A percentile compares a stretch with the other conserved stretches of the same genome.
Evolutionary conservation across 1,139 yeast genomes (phyloP).

Genomic region (Blastobotrys petasosporus): DNA sequence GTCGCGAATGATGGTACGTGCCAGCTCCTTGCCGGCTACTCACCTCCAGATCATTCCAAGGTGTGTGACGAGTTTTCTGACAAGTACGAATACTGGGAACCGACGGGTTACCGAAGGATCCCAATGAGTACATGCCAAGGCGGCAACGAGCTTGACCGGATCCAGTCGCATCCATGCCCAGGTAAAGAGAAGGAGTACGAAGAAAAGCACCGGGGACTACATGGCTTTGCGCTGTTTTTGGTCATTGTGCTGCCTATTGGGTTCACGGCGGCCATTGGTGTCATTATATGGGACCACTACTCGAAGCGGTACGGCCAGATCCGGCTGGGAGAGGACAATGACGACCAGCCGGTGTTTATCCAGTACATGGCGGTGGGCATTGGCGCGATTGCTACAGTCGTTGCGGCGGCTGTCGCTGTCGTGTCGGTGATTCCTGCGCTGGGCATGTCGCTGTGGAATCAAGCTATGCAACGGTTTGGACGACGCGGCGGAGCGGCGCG

Average conservation of each 20-base stretch:
- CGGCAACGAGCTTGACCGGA: constrained; percentile 61
- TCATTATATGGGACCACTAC: constrained; percentile 78
- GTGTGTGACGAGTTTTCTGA: constrained; percentile 54
- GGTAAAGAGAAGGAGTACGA: constrained; percentile 70
- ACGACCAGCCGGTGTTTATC: constrained; percentile 23
- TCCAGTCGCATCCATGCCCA: constrained; percentile 74
- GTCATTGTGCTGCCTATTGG: constrained; percentile 54
- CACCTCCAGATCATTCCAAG: constrained; percentile 59
- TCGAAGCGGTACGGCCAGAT: constrained; percentile 80
- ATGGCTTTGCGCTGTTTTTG: constrained; percentile 48
- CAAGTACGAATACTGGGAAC: constrained; percentile 61
- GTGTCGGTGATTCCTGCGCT: constrained; percentile 11
- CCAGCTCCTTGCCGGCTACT: constrained; percentile 64
- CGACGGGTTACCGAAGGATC: constrained; percentile 75
- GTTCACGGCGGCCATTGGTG: constrained; percentile 51
- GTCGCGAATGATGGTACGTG: constrained; percentile 79
- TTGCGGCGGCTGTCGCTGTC: constrained; percentile 28
- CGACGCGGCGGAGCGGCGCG: constrained; percentile 10
- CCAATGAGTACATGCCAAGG: constrained; percentile 72
- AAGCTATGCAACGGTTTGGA: constrained; percentile 11
- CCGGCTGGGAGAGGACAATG: constrained; percentile 69
- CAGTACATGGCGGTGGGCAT: constrained; percentile 27
- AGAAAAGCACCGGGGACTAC: constrained; percentile 49
- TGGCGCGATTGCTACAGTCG: constrained; percentile 32
- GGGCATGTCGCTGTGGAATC: constrained; percentile 1